Evolutionary conservation across 345 rosid species (phyloP).

Genomic region (Mangifera indica): DNA sequence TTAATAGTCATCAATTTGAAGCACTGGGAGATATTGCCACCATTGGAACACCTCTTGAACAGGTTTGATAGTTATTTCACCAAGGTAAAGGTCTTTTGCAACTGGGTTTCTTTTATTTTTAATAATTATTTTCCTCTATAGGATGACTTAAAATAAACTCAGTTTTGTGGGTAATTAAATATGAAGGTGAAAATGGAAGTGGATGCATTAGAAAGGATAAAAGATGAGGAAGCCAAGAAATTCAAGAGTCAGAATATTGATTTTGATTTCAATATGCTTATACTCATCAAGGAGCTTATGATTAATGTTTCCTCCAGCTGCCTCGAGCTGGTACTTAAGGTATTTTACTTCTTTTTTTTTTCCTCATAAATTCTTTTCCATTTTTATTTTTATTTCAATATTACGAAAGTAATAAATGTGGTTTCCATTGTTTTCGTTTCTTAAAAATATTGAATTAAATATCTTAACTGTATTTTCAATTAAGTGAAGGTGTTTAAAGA

Average conservation of each 20-base stretch:
- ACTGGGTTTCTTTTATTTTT: too few species aligned
- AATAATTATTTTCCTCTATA: too few species aligned
- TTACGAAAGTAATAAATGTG: too few species aligned
- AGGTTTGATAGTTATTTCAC: conserved; percentile 54
- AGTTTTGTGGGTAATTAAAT: not conserved
- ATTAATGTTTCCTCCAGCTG: conserved; percentile 76
- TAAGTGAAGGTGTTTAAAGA: too few species aligned
- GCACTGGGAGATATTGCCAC: conserved; percentile 58
- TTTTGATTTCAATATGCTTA: conserved; percentile 50
- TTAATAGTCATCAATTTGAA: conserved; percentile 43
- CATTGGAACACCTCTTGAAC: conserved; percentile 50
- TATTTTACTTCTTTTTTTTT: not conserved
- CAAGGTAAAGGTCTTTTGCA: conserved; percentile 32
- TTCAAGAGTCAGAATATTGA: conserved; percentile 49
- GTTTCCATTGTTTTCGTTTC: too few species aligned
- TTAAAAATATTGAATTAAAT: not conserved
- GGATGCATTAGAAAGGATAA: conserved; percentile 56
- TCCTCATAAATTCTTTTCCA: not conserved
- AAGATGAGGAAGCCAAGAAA: conserved; percentile 55
- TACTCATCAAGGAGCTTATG: conserved; percentile 57
- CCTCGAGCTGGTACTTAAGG: conserved; percentile 67
- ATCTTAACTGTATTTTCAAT: conserved; percentile 5
- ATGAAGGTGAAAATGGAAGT: conserved; percentile 50
- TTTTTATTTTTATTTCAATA: too few species aligned
- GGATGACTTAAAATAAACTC: too few species aligned